Percentiles rank a stretch among this genome's conserved stretches.
These are phyloP conservation scores for Heritiera littoralis DNA, from an alignment of 345 rosid genomes.

Conservation along the genomic window DNA sequence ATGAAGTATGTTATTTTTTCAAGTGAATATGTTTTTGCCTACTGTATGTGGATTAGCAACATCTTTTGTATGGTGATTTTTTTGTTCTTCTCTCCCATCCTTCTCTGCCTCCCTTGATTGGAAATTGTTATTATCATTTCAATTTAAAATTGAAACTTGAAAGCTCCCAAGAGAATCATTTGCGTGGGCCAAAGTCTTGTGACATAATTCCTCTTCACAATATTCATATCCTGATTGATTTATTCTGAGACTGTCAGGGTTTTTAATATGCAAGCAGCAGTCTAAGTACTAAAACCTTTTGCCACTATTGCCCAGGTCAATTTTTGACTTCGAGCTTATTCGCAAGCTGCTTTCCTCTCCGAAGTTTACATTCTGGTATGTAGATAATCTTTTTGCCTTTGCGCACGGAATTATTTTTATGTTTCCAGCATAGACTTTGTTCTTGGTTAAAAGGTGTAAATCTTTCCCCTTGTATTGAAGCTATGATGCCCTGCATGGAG, in stretches of 20 bases:
- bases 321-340: constrained; percentile 86
- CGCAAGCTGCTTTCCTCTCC: constrained; percentile 80
- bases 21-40: not conserved
- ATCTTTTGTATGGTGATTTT: constrained; percentile 1
- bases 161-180: not conserved
- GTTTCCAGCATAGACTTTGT: constrained; percentile 16
- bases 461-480: constrained; percentile 43
- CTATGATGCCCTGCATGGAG: constrained; percentile 95
- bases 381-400: constrained; percentile 26
- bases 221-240: not conserved
- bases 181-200: not conserved
- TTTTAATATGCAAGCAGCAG: not conserved
- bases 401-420: not conserved
- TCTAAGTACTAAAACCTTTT: constrained; percentile 6
- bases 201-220: constrained; percentile 6
- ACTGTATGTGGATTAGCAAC: not conserved
- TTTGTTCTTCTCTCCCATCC: not conserved
- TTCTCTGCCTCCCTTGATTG: not conserved
- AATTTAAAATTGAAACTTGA: not conserved
- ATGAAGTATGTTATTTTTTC: constrained; percentile 72
- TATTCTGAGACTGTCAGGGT: not conserved
- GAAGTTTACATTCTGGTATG: constrained; percentile 87
- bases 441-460: constrained; percentile 10
- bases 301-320: constrained; percentile 58
- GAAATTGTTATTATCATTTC: not conserved